phyloP scores from a whole-genome alignment of 345 rosid species.

The Salix purpurea region DNA sequence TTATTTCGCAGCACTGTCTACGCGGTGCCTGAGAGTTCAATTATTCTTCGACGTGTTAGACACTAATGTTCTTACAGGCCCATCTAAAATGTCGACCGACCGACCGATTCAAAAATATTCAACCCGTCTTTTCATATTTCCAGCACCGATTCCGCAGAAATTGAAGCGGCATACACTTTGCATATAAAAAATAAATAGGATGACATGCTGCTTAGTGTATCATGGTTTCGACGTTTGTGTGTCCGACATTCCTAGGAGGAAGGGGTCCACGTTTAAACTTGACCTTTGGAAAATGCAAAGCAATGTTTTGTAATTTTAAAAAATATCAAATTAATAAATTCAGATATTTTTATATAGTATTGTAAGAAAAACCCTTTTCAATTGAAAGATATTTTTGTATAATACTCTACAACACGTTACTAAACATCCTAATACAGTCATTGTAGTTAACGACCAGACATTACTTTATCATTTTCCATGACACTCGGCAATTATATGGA shows the following conservation, averaged over 20 bases:
- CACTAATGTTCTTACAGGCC: background rate
- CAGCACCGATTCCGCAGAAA: slow-evolving; percentile 21
- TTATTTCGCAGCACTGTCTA: slow-evolving; percentile 60
- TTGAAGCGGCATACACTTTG: background rate
- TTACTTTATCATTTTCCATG: no score
- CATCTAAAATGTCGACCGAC: background rate
- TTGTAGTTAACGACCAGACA: no score
- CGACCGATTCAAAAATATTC: background rate
- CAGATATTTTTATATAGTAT: no score
- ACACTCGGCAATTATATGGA: background rate
- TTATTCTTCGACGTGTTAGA: background rate
- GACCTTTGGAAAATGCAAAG: no score
- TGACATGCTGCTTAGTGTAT: background rate
- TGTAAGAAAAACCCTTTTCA: no score
- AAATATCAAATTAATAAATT: no score
- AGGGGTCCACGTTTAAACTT: background rate
- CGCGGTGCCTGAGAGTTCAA: slow-evolving; percentile 65
- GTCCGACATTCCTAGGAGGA: background rate
- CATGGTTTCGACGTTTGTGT: no score
- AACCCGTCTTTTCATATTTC: background rate
- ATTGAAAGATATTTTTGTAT: no score
- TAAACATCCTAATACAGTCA: no score
- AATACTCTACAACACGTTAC: no score
- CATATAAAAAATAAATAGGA: background rate
- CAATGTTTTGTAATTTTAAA: no score